phyloP scores from a whole-genome alignment of 176 grass and related monocot genomes.

The Dactylis glomerata region DNA sequence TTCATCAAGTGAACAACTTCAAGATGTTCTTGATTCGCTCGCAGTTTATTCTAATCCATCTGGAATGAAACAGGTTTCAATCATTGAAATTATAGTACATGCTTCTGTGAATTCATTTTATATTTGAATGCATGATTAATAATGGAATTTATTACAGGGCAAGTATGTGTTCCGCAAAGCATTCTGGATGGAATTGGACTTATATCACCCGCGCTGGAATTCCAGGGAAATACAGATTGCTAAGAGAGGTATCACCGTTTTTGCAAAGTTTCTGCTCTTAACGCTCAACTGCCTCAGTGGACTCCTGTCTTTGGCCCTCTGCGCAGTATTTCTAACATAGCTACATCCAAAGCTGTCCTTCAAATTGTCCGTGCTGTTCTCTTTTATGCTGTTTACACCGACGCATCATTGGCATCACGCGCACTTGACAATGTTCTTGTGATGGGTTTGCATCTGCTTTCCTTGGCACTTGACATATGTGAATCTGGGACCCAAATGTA shows the following conservation, averaged over 20 bases:
- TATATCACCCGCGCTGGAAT: conserved; percentile 98
- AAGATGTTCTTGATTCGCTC: conserved; percentile 80
- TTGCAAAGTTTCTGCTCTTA: conserved; percentile 80
- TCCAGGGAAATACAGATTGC: conserved; percentile 88
- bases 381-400: conserved; percentile 66
- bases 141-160: conserved; percentile 44
- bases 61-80: conserved; percentile 93
- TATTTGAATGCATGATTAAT: conserved; percentile 10
- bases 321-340: conserved; percentile 66
- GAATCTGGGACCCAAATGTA: conserved; percentile 48
- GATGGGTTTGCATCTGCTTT: conserved; percentile 78
- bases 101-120: neutral
- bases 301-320: conserved; percentile 63
- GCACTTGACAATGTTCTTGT: conserved; percentile 91
- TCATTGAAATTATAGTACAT: conserved; percentile 14
- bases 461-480: conserved; percentile 82
- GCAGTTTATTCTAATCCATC: conserved; percentile 93
- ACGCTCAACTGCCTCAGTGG: conserved; percentile 89
- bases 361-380: conserved; percentile 77
- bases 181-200: conserved; percentile 92
- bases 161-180: conserved; percentile 81
- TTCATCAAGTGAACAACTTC: conserved; percentile 66
- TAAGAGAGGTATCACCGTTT: conserved; percentile 96
- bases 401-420: conserved; percentile 44
- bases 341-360: conserved; percentile 74